Evolutionary conservation across 139 green algal species (phyloP).

Genomic region (Tetradesmus lagerheimii): DNA sequence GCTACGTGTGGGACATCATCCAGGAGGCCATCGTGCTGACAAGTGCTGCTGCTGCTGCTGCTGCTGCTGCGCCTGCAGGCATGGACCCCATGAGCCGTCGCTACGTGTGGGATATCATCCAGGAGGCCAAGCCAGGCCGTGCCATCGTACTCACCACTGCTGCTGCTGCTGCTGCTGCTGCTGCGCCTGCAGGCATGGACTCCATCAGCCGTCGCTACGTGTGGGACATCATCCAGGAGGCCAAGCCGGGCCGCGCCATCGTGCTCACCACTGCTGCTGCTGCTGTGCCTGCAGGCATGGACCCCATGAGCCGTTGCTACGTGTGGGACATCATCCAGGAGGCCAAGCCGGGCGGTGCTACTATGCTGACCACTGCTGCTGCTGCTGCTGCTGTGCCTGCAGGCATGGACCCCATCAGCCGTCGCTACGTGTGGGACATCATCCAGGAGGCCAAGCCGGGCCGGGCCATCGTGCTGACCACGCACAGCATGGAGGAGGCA

Average conservation of each 20-base stretch:
- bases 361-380: constrained; percentile 88
- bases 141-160: neutral
- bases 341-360: constrained; percentile 76
- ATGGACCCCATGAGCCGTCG: constrained; percentile 89
- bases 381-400: neutral
- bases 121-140: constrained; percentile 75
- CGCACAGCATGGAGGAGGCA: constrained; percentile 98
- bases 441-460: constrained; percentile 82
- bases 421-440: constrained; percentile 95
- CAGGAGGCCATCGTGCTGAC: too few relatives aligned
- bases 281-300: constrained; percentile 49
- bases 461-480: constrained; percentile 93
- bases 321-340: constrained; percentile 96
- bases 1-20: constrained; percentile 96
- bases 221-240: neutral
- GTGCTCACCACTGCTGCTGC: neutral
- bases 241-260: neutral
- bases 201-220: too few relatives aligned
- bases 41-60: constrained; percentile 9
- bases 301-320: constrained; percentile 87
- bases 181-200: neutral
- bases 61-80: constrained; percentile 40
- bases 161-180: too few relatives aligned
- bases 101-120: constrained; percentile 93
- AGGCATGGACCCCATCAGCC: constrained; percentile 80